phyloP scores from a whole-genome alignment of 2,329 filamentous ascomycete species.

The Seiridium cupressi region DNA sequence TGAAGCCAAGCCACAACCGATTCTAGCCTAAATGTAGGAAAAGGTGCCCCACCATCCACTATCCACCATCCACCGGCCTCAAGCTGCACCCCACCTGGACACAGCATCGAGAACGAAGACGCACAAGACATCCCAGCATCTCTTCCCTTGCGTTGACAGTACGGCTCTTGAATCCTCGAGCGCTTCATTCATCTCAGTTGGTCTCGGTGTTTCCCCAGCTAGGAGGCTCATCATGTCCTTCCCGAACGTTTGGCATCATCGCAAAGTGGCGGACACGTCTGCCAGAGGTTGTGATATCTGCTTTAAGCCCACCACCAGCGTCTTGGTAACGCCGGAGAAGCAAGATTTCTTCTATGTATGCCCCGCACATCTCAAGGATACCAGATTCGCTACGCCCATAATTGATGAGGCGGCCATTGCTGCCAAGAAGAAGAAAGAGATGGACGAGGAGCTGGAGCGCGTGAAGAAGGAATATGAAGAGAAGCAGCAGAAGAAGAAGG shows the following conservation, averaged over 20 bases:
- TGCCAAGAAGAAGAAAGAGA: slow-evolving; percentile 63
- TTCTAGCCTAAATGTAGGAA: too few relatives aligned
- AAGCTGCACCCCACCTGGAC: background rate
- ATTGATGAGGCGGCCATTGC: slow-evolving; percentile 66
- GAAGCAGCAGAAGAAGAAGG: slow-evolving; percentile 65
- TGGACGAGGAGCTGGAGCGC: slow-evolving; percentile 59
- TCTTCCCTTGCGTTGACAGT: background rate
- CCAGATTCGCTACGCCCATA: slow-evolving; percentile 74
- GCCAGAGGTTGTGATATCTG: slow-evolving; percentile 88
- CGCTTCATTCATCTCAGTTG: background rate
- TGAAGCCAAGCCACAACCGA: background rate
- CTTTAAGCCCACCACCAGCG: slow-evolving; percentile 82
- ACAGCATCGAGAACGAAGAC: background rate
- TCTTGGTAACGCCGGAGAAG: slow-evolving; percentile 84
- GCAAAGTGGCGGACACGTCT: slow-evolving; percentile 81
- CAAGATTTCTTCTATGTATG: slow-evolving; percentile 93
- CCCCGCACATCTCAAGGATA: slow-evolving; percentile 76
- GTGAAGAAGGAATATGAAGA: slow-evolving; percentile 78
- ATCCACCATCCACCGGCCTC: too few relatives aligned
- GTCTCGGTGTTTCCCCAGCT: too few relatives aligned
- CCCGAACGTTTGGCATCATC: slow-evolving; percentile 79
- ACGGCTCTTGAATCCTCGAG: background rate
- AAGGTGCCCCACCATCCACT: too few relatives aligned
- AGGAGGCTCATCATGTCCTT: slow-evolving; percentile 45
- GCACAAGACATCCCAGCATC: background rate